Evolutionary conservation across 768 basidiomycete genomes (phyloP), one percentile per base, ranked within the genome.

Genomic region (Leucogyrophana mollusca): DNA sequence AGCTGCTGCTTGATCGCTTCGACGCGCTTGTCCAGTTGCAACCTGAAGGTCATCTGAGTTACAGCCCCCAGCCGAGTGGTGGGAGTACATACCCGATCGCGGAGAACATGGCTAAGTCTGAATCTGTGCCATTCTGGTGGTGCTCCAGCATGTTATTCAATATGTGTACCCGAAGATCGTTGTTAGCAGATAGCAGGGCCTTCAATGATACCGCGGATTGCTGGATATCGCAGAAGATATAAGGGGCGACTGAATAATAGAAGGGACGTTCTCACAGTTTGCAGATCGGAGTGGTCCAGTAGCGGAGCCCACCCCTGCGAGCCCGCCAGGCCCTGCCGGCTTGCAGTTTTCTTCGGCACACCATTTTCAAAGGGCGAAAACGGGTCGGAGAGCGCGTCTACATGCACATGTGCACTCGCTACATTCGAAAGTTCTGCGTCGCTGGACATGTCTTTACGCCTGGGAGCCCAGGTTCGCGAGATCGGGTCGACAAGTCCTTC

Each of bases 21-120:
- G 13, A 76, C 69, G 0, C 78, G 71, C 33, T 62, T 59, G 17
- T 68, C 62, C 8, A 68, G 43, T 24, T 66, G 52, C n/a, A 60
- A 54, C 43, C 77, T 76, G 17, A 5, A 37, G 45, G 14, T n/a
- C 43, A 27, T 45, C 9, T 20, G 10, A 7, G 3, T 38, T 8
- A 23, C 10, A 17, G 5, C 5, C 34, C 9, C 7, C 21, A 9
- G 17, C n/a, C 20, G 18, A n/a, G 23, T 36, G 3, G 24, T 20
- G 0, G 20, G 32, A 10, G 24, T 36, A 54, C 64, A 21, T 46
- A 79, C 79, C 68, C 64, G 46, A 70, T 62, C 2, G 56, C 54
- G 22, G 77, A 71, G n/a, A 78, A 62, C 2, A 67, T 43, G 6
- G 68, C 48, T 14, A 78, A 62, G 32, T 81, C 79, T 10, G 52